Evolutionary conservation across 768 basidiomycete genomes (phyloP), one percentile per base, ranked within the genome.

Genomic region (Tricholoma furcatifolium): DNA sequence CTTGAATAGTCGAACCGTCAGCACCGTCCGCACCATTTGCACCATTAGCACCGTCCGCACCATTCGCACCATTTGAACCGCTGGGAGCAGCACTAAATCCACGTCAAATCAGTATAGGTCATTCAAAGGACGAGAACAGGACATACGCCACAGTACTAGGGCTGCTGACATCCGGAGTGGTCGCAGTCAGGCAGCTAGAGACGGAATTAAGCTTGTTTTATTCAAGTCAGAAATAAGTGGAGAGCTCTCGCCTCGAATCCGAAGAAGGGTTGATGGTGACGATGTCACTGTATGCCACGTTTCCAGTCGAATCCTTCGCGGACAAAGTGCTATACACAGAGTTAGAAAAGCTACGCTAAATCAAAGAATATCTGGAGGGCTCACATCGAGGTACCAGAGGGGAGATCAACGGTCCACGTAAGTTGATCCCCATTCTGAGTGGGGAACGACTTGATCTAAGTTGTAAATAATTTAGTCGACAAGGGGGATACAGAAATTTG

Each of bases 241-340:
- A 35, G 6, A 18, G 6, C 6, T 23, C 24, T 23, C 10, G 77
- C 78, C 67, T 70, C 7, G 60, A 55, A 53, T 74, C 69, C 10
- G 61, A 43, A 24, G 79, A 69, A 4, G 63, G 2, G 48, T 66
- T 56, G 43, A 88, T 65, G 0, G 70, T 79, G 30, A 82, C 70
- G 2, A 71, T 68, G 46, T 81, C 80, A 12, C 80, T 79, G 68
- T 74, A 90, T 6, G 74, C 80, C 8, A 60, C 64, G 1, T 63
- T 14, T 14, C 88, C 88, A 12, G 80, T 79, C 61, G 66, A 68
- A 56, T 89, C 88, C 69, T 82, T 85, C 57, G 87, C 53, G 11
- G 62, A 62, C 31, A 80, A 58, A n/a, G 79, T 78, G 58, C 87
- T 90, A 46, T 11, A 24, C 15, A 30, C 0, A 11, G 5, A 3